Conservation (phyloP, 805 yeast genomes). For the Ogataea philodendri region DNA sequence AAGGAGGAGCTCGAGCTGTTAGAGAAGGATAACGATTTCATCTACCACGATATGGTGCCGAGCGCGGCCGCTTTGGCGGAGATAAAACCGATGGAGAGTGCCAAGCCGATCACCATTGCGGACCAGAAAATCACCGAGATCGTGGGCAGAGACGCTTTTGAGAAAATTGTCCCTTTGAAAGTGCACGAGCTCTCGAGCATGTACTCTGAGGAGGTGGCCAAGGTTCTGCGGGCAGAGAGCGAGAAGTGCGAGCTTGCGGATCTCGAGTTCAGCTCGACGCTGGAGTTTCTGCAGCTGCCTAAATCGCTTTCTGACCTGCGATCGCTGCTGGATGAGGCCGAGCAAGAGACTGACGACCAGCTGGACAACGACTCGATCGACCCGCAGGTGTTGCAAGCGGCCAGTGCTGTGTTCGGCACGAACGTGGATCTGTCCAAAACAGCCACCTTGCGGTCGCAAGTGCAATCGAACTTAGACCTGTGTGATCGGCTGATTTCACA, state of each 20-base stretch:
- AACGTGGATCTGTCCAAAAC: slow-evolving; percentile 32
- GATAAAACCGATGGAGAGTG: slow-evolving; percentile 67
- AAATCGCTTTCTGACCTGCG: slow-evolving; percentile 56
- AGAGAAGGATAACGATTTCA: slow-evolving; percentile 83
- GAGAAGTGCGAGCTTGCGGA: slow-evolving; percentile 76
- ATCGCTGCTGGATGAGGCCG: slow-evolving; percentile 21
- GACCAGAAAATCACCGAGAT: slow-evolving; percentile 48
- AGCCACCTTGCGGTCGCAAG: slow-evolving; percentile 35
- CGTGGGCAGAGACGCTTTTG: slow-evolving; percentile 60
- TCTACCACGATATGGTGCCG: slow-evolving; percentile 80
- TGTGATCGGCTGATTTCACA: slow-evolving; percentile 34
- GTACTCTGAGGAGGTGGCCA: slow-evolving; percentile 88
- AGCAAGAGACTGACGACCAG: slow-evolving; percentile 19
- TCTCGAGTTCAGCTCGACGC: slow-evolving; percentile 72
- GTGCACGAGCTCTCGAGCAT: slow-evolving; percentile 85
- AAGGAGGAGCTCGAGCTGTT: slow-evolving; percentile 37
- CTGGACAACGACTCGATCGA: slow-evolving; percentile 35
- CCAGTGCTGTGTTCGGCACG: slow-evolving; percentile 32
- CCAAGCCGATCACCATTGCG: slow-evolving; percentile 52
- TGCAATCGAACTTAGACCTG: slow-evolving; percentile 36
- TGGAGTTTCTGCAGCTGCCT: slow-evolving; percentile 80
- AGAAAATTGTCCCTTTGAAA: slow-evolving; percentile 76
- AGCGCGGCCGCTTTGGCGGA: slow-evolving; percentile 56
- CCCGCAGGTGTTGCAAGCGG: slow-evolving; percentile 39
- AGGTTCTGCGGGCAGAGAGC: slow-evolving; percentile 64